Base-by-base conservation (phyloP, 805 yeast species). In the Saccharomyces mikatae region DNA sequence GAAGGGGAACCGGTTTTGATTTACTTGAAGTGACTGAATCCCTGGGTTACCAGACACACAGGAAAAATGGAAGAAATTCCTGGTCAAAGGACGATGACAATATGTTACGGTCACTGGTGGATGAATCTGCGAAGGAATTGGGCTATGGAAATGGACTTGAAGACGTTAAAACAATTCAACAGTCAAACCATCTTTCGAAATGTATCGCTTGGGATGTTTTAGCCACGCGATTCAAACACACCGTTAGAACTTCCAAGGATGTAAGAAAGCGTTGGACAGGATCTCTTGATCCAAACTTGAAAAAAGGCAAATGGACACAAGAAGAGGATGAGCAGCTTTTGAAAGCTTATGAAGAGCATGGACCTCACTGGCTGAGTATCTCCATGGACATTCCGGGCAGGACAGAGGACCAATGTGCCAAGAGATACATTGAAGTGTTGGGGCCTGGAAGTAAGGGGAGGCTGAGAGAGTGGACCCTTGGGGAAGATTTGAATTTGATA, bases 321-420 rank as follows among this genome's bases (percentile, higher is more conserved):
- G 86, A 79, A 46, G 97, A 91, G 67, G 97, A 91, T 71, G 77
- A 77, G 36, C 72, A 74, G 41, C 74, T 91, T 41, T 64, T 85
- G 24, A 74, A 76, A 51, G 89, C 94, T 1, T 87, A 80, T 66
- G 73, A 79, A 50, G 78, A 76, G 59, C 78, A 80, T 66, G 97
- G 97, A 0, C 78, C 96, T 0, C 79, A 83, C 30, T 91, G 97
- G 97, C 87, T 87, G 58, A 84, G 84, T 62, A 90, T 91, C 10
- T 83, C 96, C 0, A 71, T 76, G 51, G 84, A 80, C 52, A 86
- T 91, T 11, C 80, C 81, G 2, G 96, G 96, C 4, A 76, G 97
- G 65, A 91, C 96, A 0, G 96, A 90, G 64, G 97, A 90, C 69
- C 97, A 91, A 72, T 91, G 98, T 74, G 88, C 96, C 1, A 91